Evolutionary conservation across 768 basidiomycete species (phyloP).

Genomic region (Termitomyces sp.): DNA sequence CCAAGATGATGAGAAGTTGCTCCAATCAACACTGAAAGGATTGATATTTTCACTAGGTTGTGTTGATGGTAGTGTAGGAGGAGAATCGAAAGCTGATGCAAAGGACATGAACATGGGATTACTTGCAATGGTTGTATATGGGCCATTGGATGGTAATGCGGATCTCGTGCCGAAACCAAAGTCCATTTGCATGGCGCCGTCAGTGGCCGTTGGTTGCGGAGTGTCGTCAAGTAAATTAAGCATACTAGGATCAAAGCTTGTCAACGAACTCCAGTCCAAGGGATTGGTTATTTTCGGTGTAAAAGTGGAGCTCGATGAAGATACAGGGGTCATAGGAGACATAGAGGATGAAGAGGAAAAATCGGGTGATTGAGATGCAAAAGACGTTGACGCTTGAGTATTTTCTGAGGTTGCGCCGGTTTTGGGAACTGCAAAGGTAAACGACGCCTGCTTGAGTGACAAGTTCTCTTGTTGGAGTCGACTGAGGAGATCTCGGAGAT

Average conservation of each 20-base stretch:
- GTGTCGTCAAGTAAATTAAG: slow-evolving; percentile 63
- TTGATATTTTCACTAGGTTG: slow-evolving; percentile 19
- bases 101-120: slow-evolving; percentile 88
- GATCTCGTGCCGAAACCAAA: slow-evolving; percentile 50
- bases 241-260: slow-evolving; percentile 66
- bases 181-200: slow-evolving; percentile 60
- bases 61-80: slow-evolving; percentile 21
- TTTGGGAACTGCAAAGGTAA: slow-evolving; percentile 79
- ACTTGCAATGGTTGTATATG: slow-evolving; percentile 78
- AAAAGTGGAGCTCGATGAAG: slow-evolving; percentile 23
- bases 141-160: slow-evolving; percentile 40
- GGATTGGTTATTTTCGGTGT: slow-evolving; percentile 38
- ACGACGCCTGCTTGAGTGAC: slow-evolving; percentile 72
- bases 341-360: slow-evolving; percentile 20
- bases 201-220: slow-evolving; percentile 49
- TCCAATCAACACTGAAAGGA: slow-evolving; percentile 46
- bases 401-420: slow-evolving; percentile 16
- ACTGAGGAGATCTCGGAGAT: slow-evolving; percentile 79
- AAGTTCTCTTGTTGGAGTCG: slow-evolving; percentile 88
- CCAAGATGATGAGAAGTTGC: slow-evolving; percentile 43
- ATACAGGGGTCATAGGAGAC: slow-evolving; percentile 14
- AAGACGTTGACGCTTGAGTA: slow-evolving; percentile 18
- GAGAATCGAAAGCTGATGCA: slow-evolving; percentile 51
- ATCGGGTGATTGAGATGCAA: slow-evolving; percentile 26
- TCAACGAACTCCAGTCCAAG: slow-evolving; percentile 65